phyloP scores from a whole-genome alignment of 73 alveolate genomes.

The Tetrahymena elliotti region DNA sequence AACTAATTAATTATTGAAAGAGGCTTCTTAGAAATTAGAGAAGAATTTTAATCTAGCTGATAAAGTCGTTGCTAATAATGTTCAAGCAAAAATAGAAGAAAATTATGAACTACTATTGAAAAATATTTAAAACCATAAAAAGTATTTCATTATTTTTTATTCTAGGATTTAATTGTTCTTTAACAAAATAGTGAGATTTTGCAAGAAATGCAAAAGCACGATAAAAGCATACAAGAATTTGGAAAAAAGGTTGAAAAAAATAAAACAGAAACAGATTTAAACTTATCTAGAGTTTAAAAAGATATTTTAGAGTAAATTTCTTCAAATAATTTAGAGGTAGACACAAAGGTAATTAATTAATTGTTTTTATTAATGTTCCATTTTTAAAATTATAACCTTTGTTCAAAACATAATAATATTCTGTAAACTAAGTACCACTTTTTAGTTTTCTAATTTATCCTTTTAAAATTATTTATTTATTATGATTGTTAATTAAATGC shows the following conservation, averaged over 20 bases:
- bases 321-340: neutral
- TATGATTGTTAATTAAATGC: neutral
- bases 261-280: neutral
- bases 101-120: neutral
- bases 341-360: neutral
- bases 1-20: neutral
- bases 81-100: neutral
- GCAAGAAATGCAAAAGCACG: neutral
- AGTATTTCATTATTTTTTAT: neutral
- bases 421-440: too few relatives aligned
- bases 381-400: too few relatives aligned
- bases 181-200: neutral
- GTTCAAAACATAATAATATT: too few relatives aligned
- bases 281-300: neutral
- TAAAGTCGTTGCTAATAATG: neutral
- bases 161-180: neutral
- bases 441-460: too few relatives aligned
- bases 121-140: neutral
- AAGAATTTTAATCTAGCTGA: neutral
- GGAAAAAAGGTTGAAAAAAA: neutral
- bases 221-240: neutral
- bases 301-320: neutral
- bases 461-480: neutral
- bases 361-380: too few relatives aligned
- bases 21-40: neutral